A percentile compares a stretch with the other conserved stretches of the same genome.
phyloP scores from a whole-genome alignment of 78 protist genomes.

The Pigoraptor vietnamica region DNA sequence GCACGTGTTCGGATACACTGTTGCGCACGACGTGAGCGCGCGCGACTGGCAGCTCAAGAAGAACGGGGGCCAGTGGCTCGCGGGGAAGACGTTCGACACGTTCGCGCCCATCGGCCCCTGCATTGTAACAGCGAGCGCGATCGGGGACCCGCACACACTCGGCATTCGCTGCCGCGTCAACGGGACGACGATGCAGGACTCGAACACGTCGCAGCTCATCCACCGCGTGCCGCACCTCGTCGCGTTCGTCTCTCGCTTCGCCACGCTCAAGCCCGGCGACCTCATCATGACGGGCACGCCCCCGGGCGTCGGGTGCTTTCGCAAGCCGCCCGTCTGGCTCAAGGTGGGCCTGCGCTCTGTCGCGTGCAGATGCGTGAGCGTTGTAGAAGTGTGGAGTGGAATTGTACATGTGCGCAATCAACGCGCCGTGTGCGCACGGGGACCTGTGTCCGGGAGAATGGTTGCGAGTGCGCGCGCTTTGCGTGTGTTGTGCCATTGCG shows the following conservation, averaged over 20 bases:
- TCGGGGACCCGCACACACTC: not conserved
- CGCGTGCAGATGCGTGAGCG: not conserved
- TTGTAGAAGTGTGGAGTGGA: not conserved
- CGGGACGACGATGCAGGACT: conserved; percentile 5
- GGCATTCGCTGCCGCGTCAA: conserved; percentile 11
- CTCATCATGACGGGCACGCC: conserved; percentile 31
- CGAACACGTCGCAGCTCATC: conserved; percentile 9
- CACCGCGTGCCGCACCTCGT: not conserved
- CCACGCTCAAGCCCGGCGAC: conserved; percentile 26
- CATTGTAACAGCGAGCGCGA: not conserved
- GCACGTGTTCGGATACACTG: conserved; percentile 13
- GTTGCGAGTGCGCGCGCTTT: not conserved
- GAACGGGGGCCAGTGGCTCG: conserved; percentile 30
- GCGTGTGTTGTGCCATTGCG: not conserved
- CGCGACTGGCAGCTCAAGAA: conserved; percentile 20
- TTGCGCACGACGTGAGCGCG: conserved; percentile 31
- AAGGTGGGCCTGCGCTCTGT: not conserved
- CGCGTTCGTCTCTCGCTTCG: not conserved
- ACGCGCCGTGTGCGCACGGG: not conserved
- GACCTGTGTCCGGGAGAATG: not conserved
- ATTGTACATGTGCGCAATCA: not conserved
- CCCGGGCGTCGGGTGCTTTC: conserved; percentile 28
- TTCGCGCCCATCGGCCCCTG: conserved; percentile 30
- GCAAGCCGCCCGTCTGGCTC: conserved; percentile 27
- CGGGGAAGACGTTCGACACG: conserved; percentile 15